Conservation (phyloP, 345 rosid genomes). For the Citrus glauca region DNA sequence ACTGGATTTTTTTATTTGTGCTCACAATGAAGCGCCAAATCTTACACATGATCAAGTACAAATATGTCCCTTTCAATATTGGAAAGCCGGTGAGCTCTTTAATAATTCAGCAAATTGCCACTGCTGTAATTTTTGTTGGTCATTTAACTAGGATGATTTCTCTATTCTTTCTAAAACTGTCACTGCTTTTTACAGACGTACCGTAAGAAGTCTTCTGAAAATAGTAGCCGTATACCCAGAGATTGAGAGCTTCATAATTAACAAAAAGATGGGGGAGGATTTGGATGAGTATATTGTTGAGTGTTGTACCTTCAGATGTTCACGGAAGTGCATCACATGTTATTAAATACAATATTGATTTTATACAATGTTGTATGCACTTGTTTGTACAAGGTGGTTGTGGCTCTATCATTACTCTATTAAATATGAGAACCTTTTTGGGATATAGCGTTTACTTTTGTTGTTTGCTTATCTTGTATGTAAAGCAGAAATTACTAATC, state of each 20-base stretch:
- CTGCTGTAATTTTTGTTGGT: not conserved
- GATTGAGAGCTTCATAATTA: slow-evolving; percentile 5
- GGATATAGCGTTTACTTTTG: not conserved
- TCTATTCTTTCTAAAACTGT: not conserved
- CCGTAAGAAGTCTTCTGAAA: slow-evolving; percentile 20
- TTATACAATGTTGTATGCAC: too few species aligned
- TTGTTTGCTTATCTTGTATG: not conserved
- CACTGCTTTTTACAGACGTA: slow-evolving; percentile 29
- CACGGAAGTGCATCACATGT: not conserved
- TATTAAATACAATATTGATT: not conserved
- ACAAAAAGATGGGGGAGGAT: not conserved
- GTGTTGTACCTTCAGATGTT: not conserved
- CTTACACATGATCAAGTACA: slow-evolving; percentile 61
- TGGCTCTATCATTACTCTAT: too few species aligned
- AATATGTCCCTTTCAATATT: slow-evolving; percentile 57
- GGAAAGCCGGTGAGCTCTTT: slow-evolving; percentile 44
- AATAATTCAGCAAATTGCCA: not conserved
- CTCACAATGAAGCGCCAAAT: slow-evolving; percentile 74
- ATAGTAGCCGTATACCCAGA: slow-evolving; percentile 16
- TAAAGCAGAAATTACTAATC: not conserved
- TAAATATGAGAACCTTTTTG: not conserved
- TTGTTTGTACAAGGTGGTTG: too few species aligned
- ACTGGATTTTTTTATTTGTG: slow-evolving; percentile 70
- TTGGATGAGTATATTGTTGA: not conserved
- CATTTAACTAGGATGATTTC: not conserved